These are phyloP conservation scores for Gymnopilus dilepis DNA, from an alignment of 768 basidiomycete genomes.

Conservation along the genomic window DNA sequence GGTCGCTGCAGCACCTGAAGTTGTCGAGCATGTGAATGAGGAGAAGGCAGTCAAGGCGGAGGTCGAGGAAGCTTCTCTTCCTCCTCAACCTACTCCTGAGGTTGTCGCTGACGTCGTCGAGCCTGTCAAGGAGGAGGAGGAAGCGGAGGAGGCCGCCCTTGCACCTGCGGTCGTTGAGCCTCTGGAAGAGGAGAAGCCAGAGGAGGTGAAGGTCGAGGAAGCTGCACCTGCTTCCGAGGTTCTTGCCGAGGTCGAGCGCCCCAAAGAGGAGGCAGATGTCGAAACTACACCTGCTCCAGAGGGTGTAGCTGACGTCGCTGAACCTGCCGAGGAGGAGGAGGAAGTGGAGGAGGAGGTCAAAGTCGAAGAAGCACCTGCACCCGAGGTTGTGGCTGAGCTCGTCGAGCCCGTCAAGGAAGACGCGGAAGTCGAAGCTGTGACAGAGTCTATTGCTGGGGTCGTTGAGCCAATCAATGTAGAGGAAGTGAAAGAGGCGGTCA, in stretches of 20 bases:
- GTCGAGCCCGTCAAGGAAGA: not conserved
- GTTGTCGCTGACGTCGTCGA: too few relatives aligned
- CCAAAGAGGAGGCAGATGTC: too few relatives aligned
- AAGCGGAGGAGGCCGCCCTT: too few relatives aligned
- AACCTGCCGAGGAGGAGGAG: not conserved
- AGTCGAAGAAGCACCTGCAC: not conserved
- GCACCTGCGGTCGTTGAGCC: too few relatives aligned
- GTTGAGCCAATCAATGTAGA: not conserved
- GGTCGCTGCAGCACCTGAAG: too few relatives aligned
- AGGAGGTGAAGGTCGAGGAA: not conserved
- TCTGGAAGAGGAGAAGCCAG: not conserved
- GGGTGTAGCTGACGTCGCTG: constrained; percentile 1
- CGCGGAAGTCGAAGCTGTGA: not conserved
- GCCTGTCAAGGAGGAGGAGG: too few relatives aligned
- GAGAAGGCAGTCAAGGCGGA: too few relatives aligned
- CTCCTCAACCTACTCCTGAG: too few relatives aligned
- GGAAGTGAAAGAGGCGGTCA: not conserved
- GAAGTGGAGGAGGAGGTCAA: not conserved
- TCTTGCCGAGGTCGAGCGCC: too few relatives aligned
- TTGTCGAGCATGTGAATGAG: too few relatives aligned
- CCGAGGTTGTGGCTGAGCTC: not conserved
- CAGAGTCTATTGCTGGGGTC: too few relatives aligned
- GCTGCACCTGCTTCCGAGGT: not conserved
- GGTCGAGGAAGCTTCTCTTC: too few relatives aligned
- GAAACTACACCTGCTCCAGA: not conserved